These are phyloP conservation scores for Ceratobasidium sp. DNA, from an alignment of 1,284 basidiomycete species.

Conservation along the genomic window DNA sequence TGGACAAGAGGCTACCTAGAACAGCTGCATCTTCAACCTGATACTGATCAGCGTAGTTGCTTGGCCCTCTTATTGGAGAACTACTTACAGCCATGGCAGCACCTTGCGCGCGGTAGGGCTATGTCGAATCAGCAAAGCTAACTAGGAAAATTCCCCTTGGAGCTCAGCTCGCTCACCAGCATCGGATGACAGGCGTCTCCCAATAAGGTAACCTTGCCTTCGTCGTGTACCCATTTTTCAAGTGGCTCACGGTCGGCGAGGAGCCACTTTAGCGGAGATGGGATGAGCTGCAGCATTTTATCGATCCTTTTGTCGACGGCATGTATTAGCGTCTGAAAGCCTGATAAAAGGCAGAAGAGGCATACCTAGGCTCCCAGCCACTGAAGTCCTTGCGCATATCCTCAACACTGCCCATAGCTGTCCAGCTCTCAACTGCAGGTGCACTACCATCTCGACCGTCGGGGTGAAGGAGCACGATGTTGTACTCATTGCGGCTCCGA, in stretches of 20 bases:
- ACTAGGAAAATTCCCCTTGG: not conserved
- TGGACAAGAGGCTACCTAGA: conserved; percentile 70
- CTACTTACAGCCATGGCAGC: conserved; percentile 61
- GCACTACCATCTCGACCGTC: conserved; percentile 30
- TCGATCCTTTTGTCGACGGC: conserved; percentile 41
- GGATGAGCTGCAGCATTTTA: conserved; percentile 47
- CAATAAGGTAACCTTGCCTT: conserved; percentile 61
- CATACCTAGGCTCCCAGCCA: conserved; percentile 50
- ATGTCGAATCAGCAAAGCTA: not conserved
- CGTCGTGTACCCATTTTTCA: conserved; percentile 70
- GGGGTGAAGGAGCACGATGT: conserved; percentile 46
- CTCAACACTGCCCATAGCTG: conserved; percentile 46
- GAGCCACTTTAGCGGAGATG: conserved; percentile 38
- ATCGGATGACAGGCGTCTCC: conserved; percentile 67
- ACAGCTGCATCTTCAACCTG: conserved; percentile 67
- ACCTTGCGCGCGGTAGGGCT: conserved; percentile 65
- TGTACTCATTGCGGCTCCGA: conserved; percentile 43
- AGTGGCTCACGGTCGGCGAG: conserved; percentile 47
- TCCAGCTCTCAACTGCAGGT: conserved; percentile 40
- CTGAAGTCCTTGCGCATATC: conserved; percentile 45
- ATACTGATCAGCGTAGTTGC: not conserved
- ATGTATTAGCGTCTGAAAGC: not conserved
- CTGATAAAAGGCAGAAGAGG: not conserved
- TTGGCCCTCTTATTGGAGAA: not conserved
- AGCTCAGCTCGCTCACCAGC: conserved; percentile 51